These are phyloP conservation scores for Flaveria sonorensis DNA, from an alignment of 129 eudicot genomes.

Conservation along the genomic window DNA sequence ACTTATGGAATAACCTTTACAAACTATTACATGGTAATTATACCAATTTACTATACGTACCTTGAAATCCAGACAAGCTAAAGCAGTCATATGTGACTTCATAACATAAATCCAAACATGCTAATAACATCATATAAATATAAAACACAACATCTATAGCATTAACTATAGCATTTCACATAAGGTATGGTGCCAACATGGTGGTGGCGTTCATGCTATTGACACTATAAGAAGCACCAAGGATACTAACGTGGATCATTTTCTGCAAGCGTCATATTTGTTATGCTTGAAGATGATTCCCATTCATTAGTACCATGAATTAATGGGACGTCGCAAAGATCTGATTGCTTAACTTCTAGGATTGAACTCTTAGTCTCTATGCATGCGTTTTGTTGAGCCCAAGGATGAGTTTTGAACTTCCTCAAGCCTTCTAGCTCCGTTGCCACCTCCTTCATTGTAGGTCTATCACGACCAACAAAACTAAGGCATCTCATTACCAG, in stretches of 20 bases:
- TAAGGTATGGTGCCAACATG: background rate
- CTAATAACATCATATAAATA: background rate
- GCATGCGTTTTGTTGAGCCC: background rate
- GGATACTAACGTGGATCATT: background rate
- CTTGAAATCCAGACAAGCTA: background rate
- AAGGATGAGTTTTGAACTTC: background rate
- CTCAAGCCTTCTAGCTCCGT: background rate
- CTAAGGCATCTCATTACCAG: background rate
- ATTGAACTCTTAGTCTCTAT: background rate
- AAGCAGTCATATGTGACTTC: background rate
- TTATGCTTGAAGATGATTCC: background rate
- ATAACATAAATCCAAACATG: background rate
- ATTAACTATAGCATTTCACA: no score
- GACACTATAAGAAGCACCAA: background rate
- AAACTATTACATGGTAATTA: background rate
- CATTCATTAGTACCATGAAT: background rate
- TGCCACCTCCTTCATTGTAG: conserved; percentile 7
- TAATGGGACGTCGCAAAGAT: background rate
- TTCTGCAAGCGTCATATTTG: background rate
- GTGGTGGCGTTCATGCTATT: background rate
- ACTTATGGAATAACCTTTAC: background rate
- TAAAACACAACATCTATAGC: background rate
- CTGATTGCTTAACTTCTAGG: background rate
- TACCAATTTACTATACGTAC: background rate
- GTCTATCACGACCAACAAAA: background rate